These are phyloP conservation scores for Penicillium sp. DNA, from an alignment of 2,329 filamentous ascomycete species.

Conservation along the genomic window DNA sequence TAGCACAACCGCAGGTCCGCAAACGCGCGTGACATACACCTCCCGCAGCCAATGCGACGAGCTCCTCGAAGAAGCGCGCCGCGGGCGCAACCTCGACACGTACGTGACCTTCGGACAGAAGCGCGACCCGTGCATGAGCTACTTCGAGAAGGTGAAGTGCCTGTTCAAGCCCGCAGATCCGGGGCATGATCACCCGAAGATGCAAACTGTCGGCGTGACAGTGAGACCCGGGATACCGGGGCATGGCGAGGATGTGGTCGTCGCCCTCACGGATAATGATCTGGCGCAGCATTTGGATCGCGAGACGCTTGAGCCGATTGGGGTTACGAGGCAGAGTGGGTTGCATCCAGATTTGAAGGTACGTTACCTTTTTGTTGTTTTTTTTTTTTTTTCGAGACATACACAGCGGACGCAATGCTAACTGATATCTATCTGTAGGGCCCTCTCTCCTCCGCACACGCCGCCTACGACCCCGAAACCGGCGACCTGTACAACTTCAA, in stretches of 20 bases:
- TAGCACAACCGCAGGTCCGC: background rate
- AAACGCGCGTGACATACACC: conserved; percentile 64
- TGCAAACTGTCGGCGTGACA: conserved; percentile 66
- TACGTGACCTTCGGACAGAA: conserved; percentile 70
- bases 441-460: conserved; percentile 70
- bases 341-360: conserved; percentile 12
- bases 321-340: conserved; percentile 64
- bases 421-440: conserved; percentile 47
- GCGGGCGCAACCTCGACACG: conserved; percentile 59
- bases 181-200: conserved; percentile 61
- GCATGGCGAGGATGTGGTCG: conserved; percentile 52
- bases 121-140: conserved; percentile 72
- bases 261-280: conserved; percentile 62
- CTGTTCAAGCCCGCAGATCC: conserved; percentile 9
- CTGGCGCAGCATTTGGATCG: conserved; percentile 47
- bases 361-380: background rate
- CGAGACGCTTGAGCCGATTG: conserved; percentile 71
- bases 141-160: conserved; percentile 67
- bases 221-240: conserved; percentile 60
- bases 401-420: background rate
- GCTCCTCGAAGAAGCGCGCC: conserved; percentile 63
- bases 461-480: conserved; percentile 68
- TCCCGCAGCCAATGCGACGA: conserved; percentile 70
- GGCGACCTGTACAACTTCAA: conserved; percentile 83
- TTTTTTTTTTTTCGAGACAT: background rate